Base-by-base conservation (phyloP, 306 rosid species). In the Glycyrrhiza uralensis region DNA sequence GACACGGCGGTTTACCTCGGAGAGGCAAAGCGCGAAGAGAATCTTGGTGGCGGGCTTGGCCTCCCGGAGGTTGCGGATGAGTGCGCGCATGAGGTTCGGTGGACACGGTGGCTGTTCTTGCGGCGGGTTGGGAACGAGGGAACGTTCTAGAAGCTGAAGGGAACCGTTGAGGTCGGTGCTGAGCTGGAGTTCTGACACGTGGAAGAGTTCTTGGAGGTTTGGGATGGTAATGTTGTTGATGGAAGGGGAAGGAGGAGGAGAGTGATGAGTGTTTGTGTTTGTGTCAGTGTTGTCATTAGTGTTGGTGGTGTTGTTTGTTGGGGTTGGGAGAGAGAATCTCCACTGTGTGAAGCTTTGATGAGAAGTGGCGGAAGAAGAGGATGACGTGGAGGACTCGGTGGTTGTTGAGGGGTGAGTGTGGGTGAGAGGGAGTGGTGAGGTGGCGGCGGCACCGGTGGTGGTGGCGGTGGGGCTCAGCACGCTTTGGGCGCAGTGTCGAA, bases 341-440 rank as follows among this genome's bases (percentile, higher is more conserved):
- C 98, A 93, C 20, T 90, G 98, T 0, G 98, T 93, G 88, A 90
- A 93, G 86, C 98, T 93, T 60, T 92, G 98, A 10, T 92, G 98
- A 10, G 98, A 92, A 18, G 96, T 81, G 46, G 96, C 79, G 42
- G 98, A 85, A 12, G 93, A 85, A 8, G 89, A 82, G 2, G 89
- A 85, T 2, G 89, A 87, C 47, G 90, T 85, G 47, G 88, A 88
- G 15, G 90, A 86, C 15, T 83, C 92, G 22, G 91, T 80, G 84
- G 81, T 7, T 72, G 85, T 44, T 46, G 17, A 20, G 79, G 83
- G 28, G 65, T 78, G 2, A 66, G 66, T 4, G 61, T 66, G 14
- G 7, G 83, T 7, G 79, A 65, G 19, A 39, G 85, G 10, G 65
- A 82, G 81, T 36, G 89, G 88, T 4, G 87, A 89, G 44, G 97